Conservation (phyloP, 2,329 filamentous ascomycete species). For the Pochonia chlamydosporia region DNA sequence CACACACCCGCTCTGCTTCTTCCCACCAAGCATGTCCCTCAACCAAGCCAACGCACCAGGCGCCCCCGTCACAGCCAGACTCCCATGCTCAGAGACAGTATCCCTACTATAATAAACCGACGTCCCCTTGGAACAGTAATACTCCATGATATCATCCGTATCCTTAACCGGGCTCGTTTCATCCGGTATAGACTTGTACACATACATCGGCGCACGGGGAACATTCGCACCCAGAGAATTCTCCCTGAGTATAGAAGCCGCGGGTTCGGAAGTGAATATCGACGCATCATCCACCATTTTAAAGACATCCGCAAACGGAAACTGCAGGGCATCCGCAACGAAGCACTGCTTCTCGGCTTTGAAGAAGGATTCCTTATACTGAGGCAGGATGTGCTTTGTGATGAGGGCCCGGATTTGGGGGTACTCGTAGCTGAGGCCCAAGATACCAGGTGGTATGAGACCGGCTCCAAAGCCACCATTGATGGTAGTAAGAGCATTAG, state of each 20-base stretch:
- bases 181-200: neutral
- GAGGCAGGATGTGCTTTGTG: conserved; percentile 12
- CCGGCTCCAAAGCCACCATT: conserved; percentile 14
- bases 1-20: neutral
- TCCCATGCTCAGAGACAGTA: no score
- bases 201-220: no score
- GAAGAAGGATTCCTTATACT: conserved; percentile 23
- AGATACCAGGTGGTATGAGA: conserved; percentile 15
- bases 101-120: no score
- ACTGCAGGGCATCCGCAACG: conserved; percentile 15
- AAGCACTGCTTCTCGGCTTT: conserved; percentile 20
- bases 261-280: no score
- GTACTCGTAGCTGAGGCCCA: conserved; percentile 16
- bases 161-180: neutral
- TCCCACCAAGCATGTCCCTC: no score
- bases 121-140: neutral
- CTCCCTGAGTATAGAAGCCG: no score
- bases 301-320: no score
- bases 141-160: neutral
- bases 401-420: conserved; percentile 11
- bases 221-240: no score
- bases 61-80: no score
- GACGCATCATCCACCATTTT: no score
- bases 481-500: conserved; percentile 9
- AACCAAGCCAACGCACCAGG: no score